Conservation (phyloP, 2,329 filamentous ascomycete genomes). For the Periglandula ipomoeae region DNA sequence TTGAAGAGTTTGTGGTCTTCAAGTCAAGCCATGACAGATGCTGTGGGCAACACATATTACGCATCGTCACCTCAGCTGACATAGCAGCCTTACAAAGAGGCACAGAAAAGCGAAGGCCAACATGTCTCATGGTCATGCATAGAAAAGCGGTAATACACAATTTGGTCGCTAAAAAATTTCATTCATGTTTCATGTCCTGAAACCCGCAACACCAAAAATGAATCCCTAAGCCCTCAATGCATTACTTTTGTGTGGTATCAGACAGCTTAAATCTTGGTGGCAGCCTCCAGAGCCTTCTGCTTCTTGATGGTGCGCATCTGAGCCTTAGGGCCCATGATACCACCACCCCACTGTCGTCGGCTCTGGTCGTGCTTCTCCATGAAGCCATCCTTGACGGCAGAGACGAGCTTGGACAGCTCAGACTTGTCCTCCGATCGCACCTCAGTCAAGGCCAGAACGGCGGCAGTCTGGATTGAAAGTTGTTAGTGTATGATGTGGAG, state of each 20-base stretch:
- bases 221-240: slow-evolving; percentile 30
- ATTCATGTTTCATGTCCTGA: slow-evolving; percentile 34
- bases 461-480: slow-evolving; percentile 82
- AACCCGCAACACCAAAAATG: slow-evolving; percentile 29
- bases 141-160: slow-evolving; percentile 12
- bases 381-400: slow-evolving; percentile 97
- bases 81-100: too few species aligned
- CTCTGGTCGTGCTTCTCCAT: slow-evolving; percentile 87
- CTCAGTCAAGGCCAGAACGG: slow-evolving; percentile 91
- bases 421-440: slow-evolving; percentile 97
- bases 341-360: slow-evolving; percentile 95
- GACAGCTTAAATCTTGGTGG: slow-evolving; percentile 86
- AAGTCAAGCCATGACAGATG: too few species aligned
- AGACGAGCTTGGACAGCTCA: slow-evolving; percentile 94
- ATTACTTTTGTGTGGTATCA: slow-evolving; percentile 25
- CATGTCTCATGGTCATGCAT: slow-evolving; percentile 4
- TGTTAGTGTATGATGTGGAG: too few species aligned
- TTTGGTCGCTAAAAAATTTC: slow-evolving; percentile 26
- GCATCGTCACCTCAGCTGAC: too few species aligned
- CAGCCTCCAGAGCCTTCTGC: slow-evolving; percentile 85
- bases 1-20: too few species aligned
- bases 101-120: not conserved
- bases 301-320: slow-evolving; percentile 70
- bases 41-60: too few species aligned
- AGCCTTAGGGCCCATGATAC: slow-evolving; percentile 98